Evolutionary conservation across 1,284 basidiomycete species (phyloP).

Genomic region (Thecaphora thlaspeos): DNA sequence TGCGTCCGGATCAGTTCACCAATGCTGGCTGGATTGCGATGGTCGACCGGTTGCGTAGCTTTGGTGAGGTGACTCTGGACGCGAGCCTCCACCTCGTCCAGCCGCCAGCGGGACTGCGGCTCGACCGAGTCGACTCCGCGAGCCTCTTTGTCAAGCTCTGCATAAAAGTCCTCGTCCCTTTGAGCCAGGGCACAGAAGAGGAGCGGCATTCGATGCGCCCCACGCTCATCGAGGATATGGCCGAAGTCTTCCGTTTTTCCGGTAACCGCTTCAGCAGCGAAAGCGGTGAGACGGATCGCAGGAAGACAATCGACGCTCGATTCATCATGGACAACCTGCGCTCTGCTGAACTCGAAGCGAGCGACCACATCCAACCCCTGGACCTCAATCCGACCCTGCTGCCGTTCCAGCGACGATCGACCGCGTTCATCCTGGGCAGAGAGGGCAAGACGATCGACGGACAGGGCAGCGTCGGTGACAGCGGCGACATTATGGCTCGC

Average conservation of each 20-base stretch:
- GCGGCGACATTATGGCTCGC: constrained; percentile 8
- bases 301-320: constrained; percentile 13
- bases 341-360: constrained; percentile 9
- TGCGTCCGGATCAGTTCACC: constrained; percentile 11
- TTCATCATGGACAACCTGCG: constrained; percentile 39
- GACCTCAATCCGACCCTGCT: constrained; percentile 36
- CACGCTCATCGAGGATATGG: constrained; percentile 20
- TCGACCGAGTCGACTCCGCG: constrained; percentile 11
- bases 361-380: constrained; percentile 31
- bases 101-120: constrained; percentile 8
- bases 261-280: constrained; percentile 6
- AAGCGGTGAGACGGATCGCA: not conserved
- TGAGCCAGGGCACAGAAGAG: constrained; percentile 1
- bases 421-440: constrained; percentile 45
- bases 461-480: constrained; percentile 3
- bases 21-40: constrained; percentile 18
- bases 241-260: constrained; percentile 20
- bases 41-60: not conserved
- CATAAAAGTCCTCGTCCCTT: constrained; percentile 3
- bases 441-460: constrained; percentile 33
- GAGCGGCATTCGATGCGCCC: constrained; percentile 1
- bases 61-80: not conserved
- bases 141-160: constrained; percentile 22
- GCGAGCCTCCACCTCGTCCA: constrained; percentile 4
- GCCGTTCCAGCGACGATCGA: constrained; percentile 48